Evolutionary conservation across 108 stramenopile species (phyloP), one percentile per base, ranked within the genome.

Genomic region (Fragilaria radians): DNA sequence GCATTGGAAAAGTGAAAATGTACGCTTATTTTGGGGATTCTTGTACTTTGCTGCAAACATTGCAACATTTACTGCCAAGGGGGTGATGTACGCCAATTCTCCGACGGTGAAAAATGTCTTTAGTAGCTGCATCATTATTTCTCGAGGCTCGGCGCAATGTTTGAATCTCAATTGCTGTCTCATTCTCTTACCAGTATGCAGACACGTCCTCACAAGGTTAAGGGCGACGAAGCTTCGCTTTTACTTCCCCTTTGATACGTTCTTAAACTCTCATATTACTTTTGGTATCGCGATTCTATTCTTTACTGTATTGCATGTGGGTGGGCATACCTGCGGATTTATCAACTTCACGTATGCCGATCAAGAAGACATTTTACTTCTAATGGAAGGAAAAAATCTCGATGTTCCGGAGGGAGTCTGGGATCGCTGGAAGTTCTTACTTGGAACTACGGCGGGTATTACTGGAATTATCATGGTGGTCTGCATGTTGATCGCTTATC

Each of bases 51-150:
- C 54, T 18, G 52, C 33, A 4, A 64, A 54, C 25, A 49, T 64
- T 32, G 17, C 42, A 9, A 21, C 53, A 28, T 64, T 64, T 28
- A 25, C 32, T 7, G 14, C 1, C 53, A 54, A 55, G 53, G 63
- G 31, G 1, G 5, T 34, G n/a, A 36, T 17, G 5, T 64, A 64
- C 30, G 52, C 52, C 5, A 48, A 46, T 4, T 23, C 26, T 9
- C 54, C 54, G 9, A 54, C 54, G 32, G 63, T 54, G 17, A 46
- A 17, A 31, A 26, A 42, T 18, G 7, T 64, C 17, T 56, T 54
- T 27, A 54, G 63, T 1, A 19, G 42, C 19, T 64, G 63, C 54
- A 64, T 64, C 32, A 30, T 55, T 26, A 54, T 64, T 17, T 53
- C 63, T 24, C 54, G 63, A 28, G 63, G 63, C 1, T 23, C 53